phyloP scores from a whole-genome alignment of 2,329 filamentous ascomycete species.

The Aspergillus aculeatus region DNA sequence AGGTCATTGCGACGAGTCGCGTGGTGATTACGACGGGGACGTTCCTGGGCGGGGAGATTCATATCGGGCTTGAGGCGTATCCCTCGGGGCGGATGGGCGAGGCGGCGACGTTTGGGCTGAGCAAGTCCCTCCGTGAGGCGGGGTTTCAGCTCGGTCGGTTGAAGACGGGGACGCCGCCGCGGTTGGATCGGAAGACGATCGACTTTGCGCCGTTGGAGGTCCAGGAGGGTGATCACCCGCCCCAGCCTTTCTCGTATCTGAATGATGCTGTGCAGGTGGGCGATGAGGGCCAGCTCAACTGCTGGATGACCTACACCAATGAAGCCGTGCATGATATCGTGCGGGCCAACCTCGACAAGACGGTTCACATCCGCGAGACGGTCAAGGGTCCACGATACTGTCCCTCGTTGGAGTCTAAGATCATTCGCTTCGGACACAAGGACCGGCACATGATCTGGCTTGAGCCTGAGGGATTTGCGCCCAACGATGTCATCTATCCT shows the following conservation, averaged over 20 bases:
- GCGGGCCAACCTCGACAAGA: conserved; percentile 87
- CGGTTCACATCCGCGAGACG: conserved; percentile 92
- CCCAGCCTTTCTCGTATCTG: conserved; percentile 86
- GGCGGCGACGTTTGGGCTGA: conserved; percentile 86
- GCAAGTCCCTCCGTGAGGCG: conserved; percentile 82
- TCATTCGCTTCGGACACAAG: conserved; percentile 82
- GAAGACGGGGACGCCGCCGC: conserved; percentile 93
- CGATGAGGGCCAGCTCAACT: conserved; percentile 72
- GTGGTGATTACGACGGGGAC: conserved; percentile 97
- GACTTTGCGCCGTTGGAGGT: conserved; percentile 69
- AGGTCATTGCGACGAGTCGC: conserved; percentile 73
- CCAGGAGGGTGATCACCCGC: conserved; percentile 80
- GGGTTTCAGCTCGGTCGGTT: conserved; percentile 86
- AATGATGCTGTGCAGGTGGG: conserved; percentile 72
- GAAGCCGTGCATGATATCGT: conserved; percentile 77
- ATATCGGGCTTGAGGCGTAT: conserved; percentile 81
- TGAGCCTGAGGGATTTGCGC: conserved; percentile 88
- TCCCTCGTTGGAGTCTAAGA: conserved; percentile 90
- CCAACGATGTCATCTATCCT: conserved; percentile 83
- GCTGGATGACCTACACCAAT: conserved; percentile 86
- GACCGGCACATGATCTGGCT: conserved; percentile 88
- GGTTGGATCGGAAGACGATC: conserved; percentile 78
- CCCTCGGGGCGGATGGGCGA: conserved; percentile 92
- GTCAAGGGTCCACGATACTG: conserved; percentile 94
- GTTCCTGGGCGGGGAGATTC: conserved; percentile 92